Evolutionary conservation across 345 rosid genomes (phyloP).

Genomic region (Aegle marmelos): DNA sequence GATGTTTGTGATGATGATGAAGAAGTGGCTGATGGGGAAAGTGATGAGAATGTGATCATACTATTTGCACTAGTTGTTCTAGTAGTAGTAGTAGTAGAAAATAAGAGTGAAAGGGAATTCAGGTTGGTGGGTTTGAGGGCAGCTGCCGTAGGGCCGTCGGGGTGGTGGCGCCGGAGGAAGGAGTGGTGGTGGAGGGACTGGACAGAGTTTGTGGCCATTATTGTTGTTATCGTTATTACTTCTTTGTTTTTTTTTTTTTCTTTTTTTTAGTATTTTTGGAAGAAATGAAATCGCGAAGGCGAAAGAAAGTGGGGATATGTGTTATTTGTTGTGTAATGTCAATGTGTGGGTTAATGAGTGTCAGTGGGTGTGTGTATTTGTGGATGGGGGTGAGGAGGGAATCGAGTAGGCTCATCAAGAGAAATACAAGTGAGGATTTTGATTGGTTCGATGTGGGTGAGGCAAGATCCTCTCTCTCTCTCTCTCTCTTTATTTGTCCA

Average conservation of each 20-base stretch:
- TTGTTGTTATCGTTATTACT: too few species aligned
- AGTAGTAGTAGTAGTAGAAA: conserved; percentile 25
- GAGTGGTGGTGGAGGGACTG: conserved; percentile 41
- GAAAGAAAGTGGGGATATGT: neutral
- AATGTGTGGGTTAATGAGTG: neutral
- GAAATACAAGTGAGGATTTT: conserved; percentile 37
- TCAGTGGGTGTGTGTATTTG: conserved; percentile 4
- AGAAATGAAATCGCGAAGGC: neutral
- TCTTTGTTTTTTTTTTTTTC: too few species aligned
- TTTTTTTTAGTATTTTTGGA: too few species aligned
- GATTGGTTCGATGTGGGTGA: conserved; percentile 70
- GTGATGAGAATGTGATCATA: conserved; percentile 16
- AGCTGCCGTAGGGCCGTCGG: conserved; percentile 12
- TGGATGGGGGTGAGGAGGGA: conserved; percentile 10
- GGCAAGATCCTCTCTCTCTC: conserved; percentile 40
- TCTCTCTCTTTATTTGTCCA: neutral
- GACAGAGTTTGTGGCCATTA: conserved; percentile 45
- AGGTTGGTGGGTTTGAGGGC: conserved; percentile 34
- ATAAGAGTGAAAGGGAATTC: conserved; percentile 11
- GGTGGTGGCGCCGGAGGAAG: conserved; percentile 16
- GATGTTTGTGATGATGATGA: conserved; percentile 33
- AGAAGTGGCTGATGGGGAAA: conserved; percentile 22
- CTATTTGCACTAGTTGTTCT: conserved; percentile 15
- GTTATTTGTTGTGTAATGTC: neutral
- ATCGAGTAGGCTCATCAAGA: conserved; percentile 30